Conservation (phyloP, 805 yeast genomes). For the Wickerhamiella australiensis region DNA sequence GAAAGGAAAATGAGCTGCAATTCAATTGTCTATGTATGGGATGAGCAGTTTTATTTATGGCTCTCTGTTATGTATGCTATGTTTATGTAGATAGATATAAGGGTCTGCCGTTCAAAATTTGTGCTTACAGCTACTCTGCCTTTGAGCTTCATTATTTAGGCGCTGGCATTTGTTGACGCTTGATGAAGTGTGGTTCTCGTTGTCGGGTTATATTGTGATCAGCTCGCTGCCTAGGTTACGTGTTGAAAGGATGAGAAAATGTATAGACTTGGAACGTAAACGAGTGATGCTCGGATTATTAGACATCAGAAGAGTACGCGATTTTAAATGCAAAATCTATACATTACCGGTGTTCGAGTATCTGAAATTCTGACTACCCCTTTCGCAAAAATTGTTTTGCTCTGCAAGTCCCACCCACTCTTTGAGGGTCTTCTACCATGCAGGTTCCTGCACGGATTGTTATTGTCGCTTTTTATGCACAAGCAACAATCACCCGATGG, state of each 20-base stretch:
- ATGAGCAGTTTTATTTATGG: neutral
- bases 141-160: no score
- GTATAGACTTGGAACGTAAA: no score
- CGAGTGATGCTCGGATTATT: no score
- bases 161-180: no score
- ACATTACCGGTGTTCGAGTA: neutral
- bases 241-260: neutral
- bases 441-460: neutral
- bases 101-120: no score
- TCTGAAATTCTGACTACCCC: neutral
- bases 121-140: no score
- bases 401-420: neutral
- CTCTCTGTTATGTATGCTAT: neutral
- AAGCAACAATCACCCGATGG: neutral
- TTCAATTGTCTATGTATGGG: neutral
- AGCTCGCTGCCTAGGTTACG: neutral
- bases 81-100: no score
- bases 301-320: no score
- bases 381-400: neutral
- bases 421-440: constrained; percentile 1
- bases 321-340: neutral
- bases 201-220: neutral
- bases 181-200: no score
- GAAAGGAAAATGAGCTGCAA: neutral
- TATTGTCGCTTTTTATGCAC: neutral